These are phyloP conservation scores for Ceratocystis diversiconidia DNA, from an alignment of 2,329 filamentous ascomycete genomes.

Conservation along the genomic window DNA sequence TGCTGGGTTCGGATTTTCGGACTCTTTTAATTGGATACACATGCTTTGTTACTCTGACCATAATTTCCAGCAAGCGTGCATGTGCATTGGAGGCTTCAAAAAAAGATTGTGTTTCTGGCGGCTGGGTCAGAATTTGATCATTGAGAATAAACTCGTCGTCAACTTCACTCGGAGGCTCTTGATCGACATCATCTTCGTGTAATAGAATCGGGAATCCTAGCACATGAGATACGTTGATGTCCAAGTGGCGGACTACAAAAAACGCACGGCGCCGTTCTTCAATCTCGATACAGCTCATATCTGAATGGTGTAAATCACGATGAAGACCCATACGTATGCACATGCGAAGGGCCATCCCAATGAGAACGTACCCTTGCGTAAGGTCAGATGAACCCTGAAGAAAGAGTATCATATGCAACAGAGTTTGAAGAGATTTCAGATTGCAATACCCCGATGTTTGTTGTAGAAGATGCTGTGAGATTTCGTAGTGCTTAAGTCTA, in stretches of 20 bases:
- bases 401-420: constrained; percentile 70
- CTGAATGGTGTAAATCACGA: constrained; percentile 51
- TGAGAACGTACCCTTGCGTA: constrained; percentile 65
- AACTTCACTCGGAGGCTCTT: constrained; percentile 48
- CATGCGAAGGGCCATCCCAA: constrained; percentile 62
- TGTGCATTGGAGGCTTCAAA: constrained; percentile 54
- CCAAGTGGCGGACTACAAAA: constrained; percentile 55
- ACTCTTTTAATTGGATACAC: constrained; percentile 36
- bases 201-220: constrained; percentile 52
- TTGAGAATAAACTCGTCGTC: constrained; percentile 54
- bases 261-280: constrained; percentile 52
- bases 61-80: constrained; percentile 47
- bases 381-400: constrained; percentile 67
- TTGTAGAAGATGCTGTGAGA: constrained; percentile 49
- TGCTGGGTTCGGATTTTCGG: constrained; percentile 30
- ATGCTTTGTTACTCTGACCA: constrained; percentile 48
- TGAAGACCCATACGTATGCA: constrained; percentile 68
- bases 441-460: constrained; percentile 59
- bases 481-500: constrained; percentile 62
- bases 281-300: constrained; percentile 47
- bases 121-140: constrained; percentile 37
- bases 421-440: constrained; percentile 56
- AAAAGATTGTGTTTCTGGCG: constrained; percentile 44
- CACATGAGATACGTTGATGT: constrained; percentile 54
- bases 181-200: constrained; percentile 51